A percentile compares a stretch with the other conserved stretches of the same genome.
Conservation (phyloP, 2,329 filamentous ascomycete genomes). For the Beauveria australis region DNA sequence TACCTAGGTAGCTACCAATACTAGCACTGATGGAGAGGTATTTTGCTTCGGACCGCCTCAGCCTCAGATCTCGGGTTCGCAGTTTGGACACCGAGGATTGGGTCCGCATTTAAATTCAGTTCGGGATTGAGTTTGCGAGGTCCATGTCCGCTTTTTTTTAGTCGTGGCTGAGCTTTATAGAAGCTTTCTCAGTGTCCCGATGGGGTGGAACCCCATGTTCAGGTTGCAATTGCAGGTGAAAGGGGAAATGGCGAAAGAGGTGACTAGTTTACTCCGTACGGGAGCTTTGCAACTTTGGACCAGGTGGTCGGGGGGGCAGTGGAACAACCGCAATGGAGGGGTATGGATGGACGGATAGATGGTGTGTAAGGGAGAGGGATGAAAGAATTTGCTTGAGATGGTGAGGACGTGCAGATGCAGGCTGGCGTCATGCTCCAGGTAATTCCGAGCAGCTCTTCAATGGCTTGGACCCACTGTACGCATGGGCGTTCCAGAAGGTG, state of each 20-base stretch:
- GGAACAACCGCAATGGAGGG: neutral
- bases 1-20: neutral
- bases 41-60: neutral
- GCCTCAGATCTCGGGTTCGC: conserved; percentile 6
- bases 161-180: neutral
- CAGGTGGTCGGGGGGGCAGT: neutral
- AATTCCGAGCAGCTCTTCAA: no score
- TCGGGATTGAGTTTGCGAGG: conserved; percentile 5
- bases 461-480: neutral
- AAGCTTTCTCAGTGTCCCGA: conserved; percentile 4
- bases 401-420: no score
- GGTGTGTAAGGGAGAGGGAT: neutral
- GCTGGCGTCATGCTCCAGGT: no score
- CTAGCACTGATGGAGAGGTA: neutral
- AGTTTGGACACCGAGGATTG: conserved; percentile 6
- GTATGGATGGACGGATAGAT: neutral
- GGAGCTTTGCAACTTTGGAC: neutral
- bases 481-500: neutral
- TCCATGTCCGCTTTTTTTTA: conserved; percentile 1
- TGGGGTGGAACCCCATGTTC: conserved; percentile 3
- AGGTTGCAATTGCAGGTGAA: neutral
- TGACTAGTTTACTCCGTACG: neutral
- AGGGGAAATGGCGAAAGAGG: neutral
- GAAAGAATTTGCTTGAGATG: no score
- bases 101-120: conserved; percentile 4